Evolutionary conservation across 306 rosid genomes (phyloP).

Genomic region (Acacia crassicarpa): DNA sequence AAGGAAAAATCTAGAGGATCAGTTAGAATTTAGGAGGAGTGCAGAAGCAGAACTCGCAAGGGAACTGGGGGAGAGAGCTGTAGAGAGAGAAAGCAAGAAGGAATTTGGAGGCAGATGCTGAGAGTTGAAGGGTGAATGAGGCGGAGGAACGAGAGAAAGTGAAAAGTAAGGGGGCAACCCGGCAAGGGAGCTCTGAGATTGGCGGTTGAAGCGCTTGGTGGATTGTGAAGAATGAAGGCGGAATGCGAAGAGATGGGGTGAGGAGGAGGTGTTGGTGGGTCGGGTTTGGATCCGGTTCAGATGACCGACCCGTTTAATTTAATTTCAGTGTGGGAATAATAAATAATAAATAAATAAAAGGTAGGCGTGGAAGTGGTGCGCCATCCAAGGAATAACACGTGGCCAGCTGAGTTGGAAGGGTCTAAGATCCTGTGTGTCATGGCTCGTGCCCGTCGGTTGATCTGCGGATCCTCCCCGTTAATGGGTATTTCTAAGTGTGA

Average conservation of each 20-base stretch:
- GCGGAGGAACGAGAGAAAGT: neutral
- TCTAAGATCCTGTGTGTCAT: neutral
- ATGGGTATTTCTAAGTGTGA: too few relatives aligned
- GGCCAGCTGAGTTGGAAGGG: neutral
- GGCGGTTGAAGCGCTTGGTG: neutral
- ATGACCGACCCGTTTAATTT: neutral
- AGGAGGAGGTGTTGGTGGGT: neutral
- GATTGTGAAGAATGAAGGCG: neutral
- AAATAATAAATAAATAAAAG: neutral
- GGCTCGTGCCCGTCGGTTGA: neutral
- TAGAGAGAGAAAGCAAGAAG: constrained; percentile 20
- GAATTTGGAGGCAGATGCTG: constrained; percentile 5
- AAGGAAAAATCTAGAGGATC: neutral
- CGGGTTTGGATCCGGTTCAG: neutral
- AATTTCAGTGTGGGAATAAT: neutral
- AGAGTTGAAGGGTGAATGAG: neutral
- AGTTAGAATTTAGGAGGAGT: neutral
- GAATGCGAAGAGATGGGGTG: neutral
- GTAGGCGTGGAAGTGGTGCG: neutral
- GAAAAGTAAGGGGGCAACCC: neutral
- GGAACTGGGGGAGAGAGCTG: neutral
- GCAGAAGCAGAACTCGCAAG: neutral
- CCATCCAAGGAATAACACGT: neutral
- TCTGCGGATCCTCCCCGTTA: neutral
- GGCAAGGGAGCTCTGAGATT: neutral